Evolutionary conservation across 768 basidiomycete genomes (phyloP).

Genomic region (Pleurotus citrinopileatus): DNA sequence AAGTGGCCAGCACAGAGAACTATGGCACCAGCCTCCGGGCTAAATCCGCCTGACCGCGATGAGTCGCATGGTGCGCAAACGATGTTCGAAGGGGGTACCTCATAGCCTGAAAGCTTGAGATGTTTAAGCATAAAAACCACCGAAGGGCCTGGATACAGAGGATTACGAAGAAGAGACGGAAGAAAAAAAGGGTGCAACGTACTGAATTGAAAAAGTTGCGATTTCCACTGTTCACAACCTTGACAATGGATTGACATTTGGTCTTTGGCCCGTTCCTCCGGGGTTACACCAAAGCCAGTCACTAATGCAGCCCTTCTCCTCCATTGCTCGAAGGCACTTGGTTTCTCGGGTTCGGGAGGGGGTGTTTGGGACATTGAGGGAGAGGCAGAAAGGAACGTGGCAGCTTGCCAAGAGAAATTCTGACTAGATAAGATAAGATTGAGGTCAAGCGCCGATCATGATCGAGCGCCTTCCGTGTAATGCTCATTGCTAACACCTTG

Average conservation of each 20-base stretch:
- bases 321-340: slow-evolving; percentile 47
- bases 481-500: no score
- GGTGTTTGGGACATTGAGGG: slow-evolving; percentile 9
- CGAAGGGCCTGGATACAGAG: slow-evolving; percentile 59
- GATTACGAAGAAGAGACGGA: slow-evolving; percentile 11
- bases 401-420: not conserved
- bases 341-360: slow-evolving; percentile 19
- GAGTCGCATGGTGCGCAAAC: slow-evolving; percentile 82
- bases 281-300: slow-evolving; percentile 46
- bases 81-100: slow-evolving; percentile 69
- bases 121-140: slow-evolving; percentile 93
- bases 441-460: not conserved
- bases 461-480: not conserved
- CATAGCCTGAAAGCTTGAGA: slow-evolving; percentile 70
- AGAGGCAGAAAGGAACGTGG: not conserved
- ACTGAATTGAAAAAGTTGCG: slow-evolving; percentile 69
- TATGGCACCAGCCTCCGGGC: slow-evolving; percentile 72
- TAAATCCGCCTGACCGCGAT: slow-evolving; percentile 77
- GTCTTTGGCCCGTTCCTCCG: slow-evolving; percentile 42
- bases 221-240: slow-evolving; percentile 69
- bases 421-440: not conserved
- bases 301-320: slow-evolving; percentile 41
- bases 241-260: slow-evolving; percentile 32
- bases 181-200: slow-evolving; percentile 26
- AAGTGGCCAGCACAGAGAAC: slow-evolving; percentile 86